These are phyloP conservation scores for Podaxis rugospora DNA, from an alignment of 768 basidiomycete species.

Conservation along the genomic window DNA sequence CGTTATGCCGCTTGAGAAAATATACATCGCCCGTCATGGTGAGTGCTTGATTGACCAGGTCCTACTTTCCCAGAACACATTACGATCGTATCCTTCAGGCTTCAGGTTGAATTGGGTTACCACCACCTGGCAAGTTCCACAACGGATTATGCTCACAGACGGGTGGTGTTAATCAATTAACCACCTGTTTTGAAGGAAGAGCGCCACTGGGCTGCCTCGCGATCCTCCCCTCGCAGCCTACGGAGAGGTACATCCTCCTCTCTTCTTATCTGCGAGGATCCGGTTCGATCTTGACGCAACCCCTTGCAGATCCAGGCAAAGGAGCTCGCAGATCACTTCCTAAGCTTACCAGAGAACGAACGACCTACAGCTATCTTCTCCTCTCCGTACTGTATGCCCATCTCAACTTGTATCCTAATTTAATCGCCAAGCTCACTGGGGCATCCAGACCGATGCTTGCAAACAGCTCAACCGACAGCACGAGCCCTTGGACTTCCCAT, in stretches of 20 bases:
- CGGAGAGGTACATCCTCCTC: conserved; percentile 47
- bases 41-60: background rate
- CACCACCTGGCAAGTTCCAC: conserved; percentile 50
- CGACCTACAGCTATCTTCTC: conserved; percentile 79
- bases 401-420: background rate
- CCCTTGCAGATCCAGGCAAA: conserved; percentile 57
- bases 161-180: conserved; percentile 8
- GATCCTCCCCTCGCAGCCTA: conserved; percentile 72
- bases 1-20: conserved; percentile 48
- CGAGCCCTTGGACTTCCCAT: conserved; percentile 61
- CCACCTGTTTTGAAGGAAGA: conserved; percentile 39
- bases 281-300: conserved; percentile 1
- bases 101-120: conserved; percentile 74
- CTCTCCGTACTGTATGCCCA: conserved; percentile 73
- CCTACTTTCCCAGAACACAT: background rate
- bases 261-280: background rate
- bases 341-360: conserved; percentile 57
- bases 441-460: conserved; percentile 74
- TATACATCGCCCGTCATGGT: conserved; percentile 72
- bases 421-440: background rate
- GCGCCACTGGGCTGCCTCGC: conserved; percentile 59
- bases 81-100: conserved; percentile 34
- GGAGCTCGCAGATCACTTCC: conserved; percentile 64
- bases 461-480: conserved; percentile 68
- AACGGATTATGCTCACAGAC: background rate